Evolutionary conservation across 2,329 filamentous ascomycete species (phyloP).

Genomic region (Sporothrix schenckii): DNA sequence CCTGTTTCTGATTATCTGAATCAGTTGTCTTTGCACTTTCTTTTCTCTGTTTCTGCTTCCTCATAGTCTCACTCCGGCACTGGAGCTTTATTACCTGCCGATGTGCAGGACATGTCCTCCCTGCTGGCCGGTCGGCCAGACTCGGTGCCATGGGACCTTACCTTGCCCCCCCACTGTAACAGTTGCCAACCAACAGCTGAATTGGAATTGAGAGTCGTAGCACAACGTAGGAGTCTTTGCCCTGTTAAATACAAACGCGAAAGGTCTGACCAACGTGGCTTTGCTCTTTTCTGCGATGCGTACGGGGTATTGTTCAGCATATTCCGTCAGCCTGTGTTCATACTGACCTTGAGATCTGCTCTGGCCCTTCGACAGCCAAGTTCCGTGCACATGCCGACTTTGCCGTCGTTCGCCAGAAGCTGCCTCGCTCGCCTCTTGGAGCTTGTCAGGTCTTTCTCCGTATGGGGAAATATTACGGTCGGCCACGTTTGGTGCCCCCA

Average conservation of each 20-base stretch:
- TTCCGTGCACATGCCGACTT: neutral
- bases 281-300: neutral
- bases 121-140: neutral
- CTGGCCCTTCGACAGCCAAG: neutral
- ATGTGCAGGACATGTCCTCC: neutral
- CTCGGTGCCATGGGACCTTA: neutral
- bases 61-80: neutral
- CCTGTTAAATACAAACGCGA: neutral
- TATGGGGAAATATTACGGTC: slow-evolving; percentile 13
- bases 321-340: neutral
- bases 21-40: neutral
- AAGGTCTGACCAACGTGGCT: neutral
- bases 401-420: neutral
- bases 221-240: neutral
- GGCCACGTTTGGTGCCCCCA: slow-evolving; percentile 2
- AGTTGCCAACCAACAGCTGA: neutral
- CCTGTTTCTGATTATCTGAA: neutral
- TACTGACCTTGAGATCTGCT: neutral
- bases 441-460: neutral
- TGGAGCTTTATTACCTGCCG: slow-evolving; percentile 10
- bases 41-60: no score
- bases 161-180: neutral
- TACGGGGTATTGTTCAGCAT: neutral
- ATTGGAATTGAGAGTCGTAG: neutral
- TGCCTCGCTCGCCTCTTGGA: neutral